Percentiles rank a stretch among this genome's conserved stretches.
phyloP scores from a whole-genome alignment of 441 rosid species.

The Caryocar brasiliense region DNA sequence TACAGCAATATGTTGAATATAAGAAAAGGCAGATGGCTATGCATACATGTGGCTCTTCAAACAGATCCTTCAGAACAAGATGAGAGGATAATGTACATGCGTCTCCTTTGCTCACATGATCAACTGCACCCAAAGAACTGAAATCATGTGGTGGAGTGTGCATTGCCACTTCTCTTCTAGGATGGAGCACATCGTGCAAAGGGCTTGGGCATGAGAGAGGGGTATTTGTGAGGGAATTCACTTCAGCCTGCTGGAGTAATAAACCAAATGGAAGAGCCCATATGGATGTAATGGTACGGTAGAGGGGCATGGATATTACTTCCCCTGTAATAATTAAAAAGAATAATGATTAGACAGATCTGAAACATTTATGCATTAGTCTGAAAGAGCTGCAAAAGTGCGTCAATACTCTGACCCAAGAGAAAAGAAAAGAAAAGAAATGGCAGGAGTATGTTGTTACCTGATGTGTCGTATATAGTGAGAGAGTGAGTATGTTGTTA shows the following conservation, averaged over 20 bases:
- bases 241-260: constrained; percentile 73
- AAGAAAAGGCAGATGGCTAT: background rate
- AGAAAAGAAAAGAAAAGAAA: background rate
- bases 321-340: constrained; percentile 45
- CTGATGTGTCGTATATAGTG: background rate
- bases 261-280: constrained; percentile 94
- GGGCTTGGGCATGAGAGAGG: constrained; percentile 46
- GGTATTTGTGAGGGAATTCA: constrained; percentile 28
- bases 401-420: background rate
- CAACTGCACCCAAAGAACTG: constrained; percentile 30
- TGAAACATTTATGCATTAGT: too few relatives aligned
- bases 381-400: too few relatives aligned
- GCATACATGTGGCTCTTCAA: constrained; percentile 79
- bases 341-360: background rate
- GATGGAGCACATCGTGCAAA: constrained; percentile 36
- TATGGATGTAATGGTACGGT: constrained; percentile 57
- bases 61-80: constrained; percentile 67
- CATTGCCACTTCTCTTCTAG: constrained; percentile 60
- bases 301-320: constrained; percentile 66
- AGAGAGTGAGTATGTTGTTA: constrained; percentile 23
- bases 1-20: background rate
- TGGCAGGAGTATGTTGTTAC: background rate
- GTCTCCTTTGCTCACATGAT: constrained; percentile 41
- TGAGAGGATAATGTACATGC: constrained; percentile 49
- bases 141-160: constrained; percentile 38